Evolutionary conservation across 2,329 filamentous ascomycete genomes (phyloP), one percentile per base, ranked within the genome.

Genomic region (Ciborinia camelliae): DNA sequence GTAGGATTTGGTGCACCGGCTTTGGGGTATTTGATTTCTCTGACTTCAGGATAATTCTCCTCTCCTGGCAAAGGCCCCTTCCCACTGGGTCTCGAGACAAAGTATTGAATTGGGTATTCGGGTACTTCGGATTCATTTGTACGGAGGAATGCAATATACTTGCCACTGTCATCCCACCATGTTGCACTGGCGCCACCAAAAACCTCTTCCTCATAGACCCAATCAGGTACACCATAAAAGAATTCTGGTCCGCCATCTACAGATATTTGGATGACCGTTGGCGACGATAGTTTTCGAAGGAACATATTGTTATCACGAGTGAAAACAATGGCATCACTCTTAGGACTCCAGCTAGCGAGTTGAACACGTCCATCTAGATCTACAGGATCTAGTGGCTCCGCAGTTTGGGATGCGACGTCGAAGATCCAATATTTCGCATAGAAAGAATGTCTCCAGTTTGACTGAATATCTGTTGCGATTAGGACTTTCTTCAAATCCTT

Each of bases 181-280:
- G 93, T 96, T 6, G 91, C 94, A 67, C 86, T 91, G 71, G 91
- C 90, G 1, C 85, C 89, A 18, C 81, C 77, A 68, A 98, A 91
- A 3, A 96, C 91, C 76, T 96, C 92, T 71, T 84, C 82, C 74
- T 96, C 91, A 73, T 96, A 97, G 0, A 98, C 95, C 95, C 95
- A 99, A 76, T 99, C 96, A 0, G 95, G 95, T 26, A 97, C 86
- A 23, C 95, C 95, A 72, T 99, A 97, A 77, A 99, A 99, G 66
- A 95, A 86, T 71, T 98, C 87, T 0, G 87, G 81, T 0, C 94
- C 91, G 15, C 96, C 95, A 74, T 99, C 94, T 62, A 81, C 86
- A 1, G 95, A 98, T 71, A 99, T 89, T 67, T 89, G 86, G 14
- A 67, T 72, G 28, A 76, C 73, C 9, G 62, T 74, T 8, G 66